phyloP scores from a whole-genome alignment of 2,329 filamentous ascomycete genomes.

The Colletotrichum horii region DNA sequence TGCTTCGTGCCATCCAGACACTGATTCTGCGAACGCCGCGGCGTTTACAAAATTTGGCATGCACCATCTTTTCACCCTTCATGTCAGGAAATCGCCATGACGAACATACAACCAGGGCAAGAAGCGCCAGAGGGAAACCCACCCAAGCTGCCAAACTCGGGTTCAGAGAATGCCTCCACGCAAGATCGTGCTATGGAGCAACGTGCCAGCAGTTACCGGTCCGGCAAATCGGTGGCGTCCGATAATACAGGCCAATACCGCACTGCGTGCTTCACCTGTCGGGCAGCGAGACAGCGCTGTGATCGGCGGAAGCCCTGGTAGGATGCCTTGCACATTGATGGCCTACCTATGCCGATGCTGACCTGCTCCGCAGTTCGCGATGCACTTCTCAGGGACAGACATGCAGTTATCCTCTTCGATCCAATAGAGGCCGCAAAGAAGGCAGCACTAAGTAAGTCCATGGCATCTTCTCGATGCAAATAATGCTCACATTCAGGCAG shows the following conservation, averaged over 20 bases:
- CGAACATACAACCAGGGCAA: background rate
- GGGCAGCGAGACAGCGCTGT: background rate
- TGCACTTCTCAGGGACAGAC: background rate
- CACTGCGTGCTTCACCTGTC: background rate
- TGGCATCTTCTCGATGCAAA: background rate
- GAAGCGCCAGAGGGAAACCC: background rate
- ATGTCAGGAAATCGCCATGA: background rate
- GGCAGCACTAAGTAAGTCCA: conserved; percentile 21
- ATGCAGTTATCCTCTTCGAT: background rate
- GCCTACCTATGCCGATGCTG: background rate
- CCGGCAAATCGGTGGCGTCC: background rate
- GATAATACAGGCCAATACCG: background rate
- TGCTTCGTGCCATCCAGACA: background rate
- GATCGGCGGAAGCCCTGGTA: background rate
- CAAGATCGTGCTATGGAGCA: background rate
- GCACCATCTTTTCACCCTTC: background rate
- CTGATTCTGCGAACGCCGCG: background rate
- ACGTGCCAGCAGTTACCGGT: background rate
- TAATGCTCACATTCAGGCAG: background rate
- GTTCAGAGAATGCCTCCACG: background rate
- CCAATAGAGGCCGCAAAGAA: conserved; percentile 22
- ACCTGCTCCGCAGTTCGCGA: background rate
- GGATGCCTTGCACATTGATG: background rate
- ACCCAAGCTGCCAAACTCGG: background rate
- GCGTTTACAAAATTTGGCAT: background rate